A percentile compares a stretch with the other conserved stretches of the same genome.
phyloP scores from a whole-genome alignment of 441 rosid species.

The Viola pubescens region DNA sequence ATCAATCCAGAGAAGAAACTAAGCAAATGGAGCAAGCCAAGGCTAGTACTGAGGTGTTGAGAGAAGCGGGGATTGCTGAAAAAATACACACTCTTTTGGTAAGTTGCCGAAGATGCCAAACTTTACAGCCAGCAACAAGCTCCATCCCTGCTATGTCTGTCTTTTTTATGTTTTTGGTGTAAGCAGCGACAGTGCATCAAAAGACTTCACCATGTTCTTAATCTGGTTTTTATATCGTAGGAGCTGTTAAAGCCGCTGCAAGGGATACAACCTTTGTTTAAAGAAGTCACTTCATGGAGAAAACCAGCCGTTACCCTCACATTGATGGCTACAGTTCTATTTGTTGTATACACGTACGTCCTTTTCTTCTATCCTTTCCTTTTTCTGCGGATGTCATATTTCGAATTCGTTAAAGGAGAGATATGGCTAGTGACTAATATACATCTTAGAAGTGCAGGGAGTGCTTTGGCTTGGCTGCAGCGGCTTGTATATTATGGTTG shows the following conservation, averaged over 20 bases:
- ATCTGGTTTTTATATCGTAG: constrained; percentile 29
- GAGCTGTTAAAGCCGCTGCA: constrained; percentile 63
- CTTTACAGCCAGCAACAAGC: background rate
- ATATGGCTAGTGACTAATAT: constrained; percentile 3
- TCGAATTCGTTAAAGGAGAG: background rate
- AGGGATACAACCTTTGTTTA: constrained; percentile 33
- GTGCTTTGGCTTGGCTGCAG: constrained; percentile 69
- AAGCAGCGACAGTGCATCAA: background rate
- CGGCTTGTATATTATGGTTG: constrained; percentile 41
- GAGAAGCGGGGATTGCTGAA: constrained; percentile 74
- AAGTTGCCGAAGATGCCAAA: constrained; percentile 18
- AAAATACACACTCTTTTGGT: constrained; percentile 62
- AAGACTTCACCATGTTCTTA: background rate
- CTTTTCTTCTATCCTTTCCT: background rate
- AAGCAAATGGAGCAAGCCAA: constrained; percentile 50
- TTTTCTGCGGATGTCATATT: background rate
- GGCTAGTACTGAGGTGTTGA: constrained; percentile 51
- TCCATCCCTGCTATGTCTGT: background rate
- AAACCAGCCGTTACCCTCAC: constrained; percentile 40
- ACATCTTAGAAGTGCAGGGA: constrained; percentile 39
- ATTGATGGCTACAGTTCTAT: constrained; percentile 21
- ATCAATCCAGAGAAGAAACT: constrained; percentile 59
- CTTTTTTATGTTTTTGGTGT: background rate
- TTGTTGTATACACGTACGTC: constrained; percentile 57
- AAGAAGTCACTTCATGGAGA: constrained; percentile 52